Conservation (phyloP, 73 alveolate genomes). For the Paramecium sonneborni region DNA sequence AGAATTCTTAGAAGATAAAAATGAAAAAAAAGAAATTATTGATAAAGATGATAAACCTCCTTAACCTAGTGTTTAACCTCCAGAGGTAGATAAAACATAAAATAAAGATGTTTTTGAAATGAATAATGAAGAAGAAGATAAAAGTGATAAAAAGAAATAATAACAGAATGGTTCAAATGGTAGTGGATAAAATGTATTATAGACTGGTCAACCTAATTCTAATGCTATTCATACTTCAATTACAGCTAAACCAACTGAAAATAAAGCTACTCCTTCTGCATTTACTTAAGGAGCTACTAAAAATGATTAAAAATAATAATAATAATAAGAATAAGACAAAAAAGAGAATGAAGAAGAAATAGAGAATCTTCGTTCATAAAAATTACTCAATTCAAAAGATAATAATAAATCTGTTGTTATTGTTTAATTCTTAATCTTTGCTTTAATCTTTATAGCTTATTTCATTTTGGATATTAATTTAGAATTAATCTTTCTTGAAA, state of each 20-base stretch:
- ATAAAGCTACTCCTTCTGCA: neutral
- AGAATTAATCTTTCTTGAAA: neutral
- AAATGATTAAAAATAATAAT: neutral
- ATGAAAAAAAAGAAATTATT: constrained; percentile 24
- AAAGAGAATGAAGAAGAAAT: constrained; percentile 63
- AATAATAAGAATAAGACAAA: constrained; percentile 40
- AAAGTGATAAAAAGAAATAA: neutral
- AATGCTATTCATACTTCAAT: constrained; percentile 47
- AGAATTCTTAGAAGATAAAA: constrained; percentile 60
- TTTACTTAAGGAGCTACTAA: constrained; percentile 45
- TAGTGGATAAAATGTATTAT: neutral
- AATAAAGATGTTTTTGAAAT: constrained; percentile 35
- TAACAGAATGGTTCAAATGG: neutral
- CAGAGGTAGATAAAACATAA: neutral
- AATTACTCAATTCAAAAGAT: constrained; percentile 59
- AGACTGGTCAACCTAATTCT: constrained; percentile 10
- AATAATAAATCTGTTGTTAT: constrained; percentile 62
- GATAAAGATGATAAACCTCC: constrained; percentile 34
- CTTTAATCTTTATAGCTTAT: constrained; percentile 49
- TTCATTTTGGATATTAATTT: constrained; percentile 36
- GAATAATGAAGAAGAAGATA: constrained; percentile 42
- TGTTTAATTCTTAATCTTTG: constrained; percentile 49
- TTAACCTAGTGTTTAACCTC: neutral
- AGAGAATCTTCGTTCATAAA: constrained; percentile 49
- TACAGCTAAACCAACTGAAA: neutral